These are phyloP conservation scores for Lasiodiplodia sp. DNA, from an alignment of 2,329 filamentous ascomycete species.

Conservation along the genomic window DNA sequence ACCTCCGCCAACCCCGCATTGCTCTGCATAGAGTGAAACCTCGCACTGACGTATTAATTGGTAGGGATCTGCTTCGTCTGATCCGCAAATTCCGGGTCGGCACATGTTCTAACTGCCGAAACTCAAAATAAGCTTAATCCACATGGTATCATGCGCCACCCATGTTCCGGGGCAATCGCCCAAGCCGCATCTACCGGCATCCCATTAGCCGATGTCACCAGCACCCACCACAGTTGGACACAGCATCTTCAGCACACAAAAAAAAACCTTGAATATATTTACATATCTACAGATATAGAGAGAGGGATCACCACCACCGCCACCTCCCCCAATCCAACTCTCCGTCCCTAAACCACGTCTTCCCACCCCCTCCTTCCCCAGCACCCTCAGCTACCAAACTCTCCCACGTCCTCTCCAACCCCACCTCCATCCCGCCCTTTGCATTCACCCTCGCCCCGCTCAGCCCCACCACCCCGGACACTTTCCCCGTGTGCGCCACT, in stretches of 20 bases:
- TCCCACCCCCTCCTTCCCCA: neutral
- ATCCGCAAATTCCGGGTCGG: neutral
- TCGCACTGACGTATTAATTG: too few relatives aligned
- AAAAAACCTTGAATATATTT: neutral
- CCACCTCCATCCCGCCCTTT: slow-evolving; percentile 1
- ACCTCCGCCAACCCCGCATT: slow-evolving; percentile 3
- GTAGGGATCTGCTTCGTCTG: neutral
- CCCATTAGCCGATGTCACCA: neutral
- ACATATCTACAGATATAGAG: slow-evolving; percentile 1
- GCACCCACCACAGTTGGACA: too few relatives aligned
- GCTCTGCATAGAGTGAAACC: too few relatives aligned
- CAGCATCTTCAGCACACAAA: neutral
- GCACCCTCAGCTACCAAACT: slow-evolving; percentile 7
- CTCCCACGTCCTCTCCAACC: neutral
- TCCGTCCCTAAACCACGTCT: slow-evolving; percentile 19
- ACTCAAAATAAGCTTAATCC: neutral
- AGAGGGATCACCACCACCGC: slow-evolving; percentile 11
- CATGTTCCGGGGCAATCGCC: too few relatives aligned
- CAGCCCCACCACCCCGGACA: slow-evolving; percentile 5
- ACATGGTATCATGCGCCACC: neutral
- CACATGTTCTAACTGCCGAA: neutral
- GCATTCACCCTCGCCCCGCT: neutral
- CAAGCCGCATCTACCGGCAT: neutral
- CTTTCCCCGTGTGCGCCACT: neutral
- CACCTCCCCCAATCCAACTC: slow-evolving; percentile 25